phyloP scores from a whole-genome alignment of 257 asterid genomes.

The Echium plantagineum region DNA sequence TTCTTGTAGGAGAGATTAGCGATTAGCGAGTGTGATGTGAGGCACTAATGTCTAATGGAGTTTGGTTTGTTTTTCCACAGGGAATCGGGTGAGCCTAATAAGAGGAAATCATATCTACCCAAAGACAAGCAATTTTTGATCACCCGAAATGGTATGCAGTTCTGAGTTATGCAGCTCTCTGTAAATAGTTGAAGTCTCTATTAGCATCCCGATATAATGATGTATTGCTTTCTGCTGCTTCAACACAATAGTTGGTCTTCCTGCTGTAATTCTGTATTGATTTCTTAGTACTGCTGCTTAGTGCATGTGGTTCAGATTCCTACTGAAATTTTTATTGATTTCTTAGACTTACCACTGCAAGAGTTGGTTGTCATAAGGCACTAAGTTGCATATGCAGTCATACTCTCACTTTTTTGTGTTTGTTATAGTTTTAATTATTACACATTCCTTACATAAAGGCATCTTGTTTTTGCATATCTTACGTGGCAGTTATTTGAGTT shows the following conservation, averaged over 20 bases:
- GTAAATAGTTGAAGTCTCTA: not conserved
- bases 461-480: not conserved
- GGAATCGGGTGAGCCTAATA: conserved; percentile 97
- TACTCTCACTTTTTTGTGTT: too few relatives aligned
- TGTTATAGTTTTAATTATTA: too few relatives aligned
- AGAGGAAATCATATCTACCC: conserved; percentile 91
- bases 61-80: conserved; percentile 23
- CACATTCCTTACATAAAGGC: too few relatives aligned
- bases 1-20: not conserved
- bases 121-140: conserved; percentile 81
- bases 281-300: not conserved
- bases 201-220: not conserved
- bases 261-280: not conserved
- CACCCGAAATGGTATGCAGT: conserved; percentile 73
- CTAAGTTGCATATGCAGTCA: not conserved
- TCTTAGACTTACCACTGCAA: not conserved
- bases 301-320: not conserved
- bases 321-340: not conserved
- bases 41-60: not conserved
- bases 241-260: not conserved
- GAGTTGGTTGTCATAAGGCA: not conserved
- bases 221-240: not conserved
- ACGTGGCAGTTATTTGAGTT: not conserved
- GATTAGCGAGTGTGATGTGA: not conserved
- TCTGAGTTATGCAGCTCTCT: not conserved